phyloP scores from a whole-genome alignment of 305 asterid genomes.

The Solanum aculeatissimum region DNA sequence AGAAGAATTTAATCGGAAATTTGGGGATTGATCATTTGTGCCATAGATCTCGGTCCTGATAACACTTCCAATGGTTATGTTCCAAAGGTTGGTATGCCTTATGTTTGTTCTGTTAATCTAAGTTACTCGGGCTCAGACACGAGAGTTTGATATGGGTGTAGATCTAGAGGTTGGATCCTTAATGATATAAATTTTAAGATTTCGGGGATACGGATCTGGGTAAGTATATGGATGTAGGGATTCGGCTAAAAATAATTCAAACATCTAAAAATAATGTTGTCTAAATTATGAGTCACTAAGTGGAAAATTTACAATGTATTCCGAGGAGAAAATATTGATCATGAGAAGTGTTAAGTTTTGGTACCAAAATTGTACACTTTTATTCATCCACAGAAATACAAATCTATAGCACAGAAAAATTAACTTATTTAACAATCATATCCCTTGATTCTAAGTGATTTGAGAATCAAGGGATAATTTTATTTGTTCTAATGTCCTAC shows the following conservation, averaged over 20 bases:
- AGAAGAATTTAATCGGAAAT: not conserved
- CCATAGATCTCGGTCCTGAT: not conserved
- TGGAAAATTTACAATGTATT: not conserved
- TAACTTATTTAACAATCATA: not conserved
- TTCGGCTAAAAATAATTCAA: not conserved
- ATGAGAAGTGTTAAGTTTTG: not conserved
- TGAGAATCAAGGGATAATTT: not conserved
- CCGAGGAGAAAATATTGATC: not conserved
- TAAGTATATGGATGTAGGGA: not conserved
- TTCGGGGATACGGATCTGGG: not conserved
- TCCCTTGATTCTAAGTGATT: not conserved
- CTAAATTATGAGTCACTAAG: not conserved
- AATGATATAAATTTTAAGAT: not conserved
- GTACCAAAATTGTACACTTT: not conserved
- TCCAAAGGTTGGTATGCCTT: not conserved
- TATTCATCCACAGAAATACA: not conserved
- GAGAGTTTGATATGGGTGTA: not conserved
- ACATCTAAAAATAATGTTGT: not conserved
- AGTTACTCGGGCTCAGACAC: not conserved
- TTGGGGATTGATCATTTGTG: not conserved
- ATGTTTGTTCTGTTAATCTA: not conserved
- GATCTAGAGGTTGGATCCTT: not conserved
- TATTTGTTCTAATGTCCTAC: not conserved
- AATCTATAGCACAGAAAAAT: not conserved
- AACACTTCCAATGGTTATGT: not conserved